Base-by-base conservation (phyloP, 2,329 filamentous ascomycete genomes). In the Fusarium sp. region DNA sequence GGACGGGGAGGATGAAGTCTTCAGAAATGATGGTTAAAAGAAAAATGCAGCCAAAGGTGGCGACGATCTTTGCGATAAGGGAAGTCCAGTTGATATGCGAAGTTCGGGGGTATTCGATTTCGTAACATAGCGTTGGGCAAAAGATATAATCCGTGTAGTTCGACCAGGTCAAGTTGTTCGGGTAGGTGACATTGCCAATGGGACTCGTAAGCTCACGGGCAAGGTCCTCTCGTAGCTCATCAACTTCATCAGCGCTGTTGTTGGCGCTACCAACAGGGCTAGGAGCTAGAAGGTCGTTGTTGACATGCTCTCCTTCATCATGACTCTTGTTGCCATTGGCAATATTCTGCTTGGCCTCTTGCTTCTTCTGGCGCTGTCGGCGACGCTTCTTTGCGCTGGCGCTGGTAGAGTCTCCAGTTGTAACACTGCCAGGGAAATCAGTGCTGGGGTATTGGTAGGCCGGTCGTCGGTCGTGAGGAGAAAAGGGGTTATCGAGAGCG, bases 61-160 rank as follows among this genome's bases (percentile, higher is more conserved):
- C 96, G 18, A 94, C 81, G 23, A 93, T 89, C 81, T 98, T 98
- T 79, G 91, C 92, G 62, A 93, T 88, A 45, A 98, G 87, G 69
- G 94, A 91, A 21, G 89, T 86, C 90, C 93, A 97, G 73, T 93
- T 89, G 61, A 93, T 89, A n/a, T 84, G 82, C 14, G 86, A 78
- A 13, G 88, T 94, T 50, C 96, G 91, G 4, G 96, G 96, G 79
- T 98, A 99, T 79, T 98, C 95, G 51, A 98, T 86, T 81, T 99
- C 96, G 81, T 99, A 99, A 84, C 96, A 99, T 21, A 99, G 87
- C 0, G 96, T 99, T 18, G 96, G 96, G 76, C 94, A 98, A 76
- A 96, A 88, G 13, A 98, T 83, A 78, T 91, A 98, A 82, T 98
- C 96, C 60, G 88, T 71, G 77, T 93, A 98, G 81, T 98, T 98